Percentiles rank a stretch among this genome's conserved stretches.
Conservation (phyloP, 2,329 filamentous ascomycete species). For the Botrytis elliptica region DNA sequence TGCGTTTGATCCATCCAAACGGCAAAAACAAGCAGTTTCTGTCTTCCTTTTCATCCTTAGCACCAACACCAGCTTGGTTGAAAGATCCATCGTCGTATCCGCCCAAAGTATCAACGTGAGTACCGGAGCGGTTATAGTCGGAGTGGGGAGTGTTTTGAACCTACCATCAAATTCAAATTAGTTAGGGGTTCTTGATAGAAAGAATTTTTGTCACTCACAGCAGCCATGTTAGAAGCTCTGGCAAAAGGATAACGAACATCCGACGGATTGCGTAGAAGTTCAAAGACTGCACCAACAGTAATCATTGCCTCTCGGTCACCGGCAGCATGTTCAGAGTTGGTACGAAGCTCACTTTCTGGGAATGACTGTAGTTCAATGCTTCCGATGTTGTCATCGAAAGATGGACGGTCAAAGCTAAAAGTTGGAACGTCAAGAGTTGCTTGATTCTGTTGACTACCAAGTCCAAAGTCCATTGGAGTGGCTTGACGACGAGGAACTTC, state of each 20-base stretch:
- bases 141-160: too few species aligned
- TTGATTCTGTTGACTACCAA: background rate
- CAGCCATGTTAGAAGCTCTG: slow-evolving; percentile 6
- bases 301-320: background rate
- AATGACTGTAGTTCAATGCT: background rate
- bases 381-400: background rate
- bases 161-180: background rate
- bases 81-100: background rate
- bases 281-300: background rate
- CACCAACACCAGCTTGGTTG: background rate
- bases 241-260: background rate
- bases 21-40: background rate
- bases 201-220: background rate
- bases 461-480: background rate
- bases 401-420: background rate
- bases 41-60: too few species aligned
- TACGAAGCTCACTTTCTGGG: background rate
- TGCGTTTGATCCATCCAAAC: background rate
- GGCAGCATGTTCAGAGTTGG: background rate
- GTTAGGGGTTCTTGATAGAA: background rate
- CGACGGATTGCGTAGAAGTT: background rate
- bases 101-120: background rate
- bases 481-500: background rate
- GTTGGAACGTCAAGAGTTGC: background rate
- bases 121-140: background rate